These are phyloP conservation scores for Fusarium marasasianum DNA, from an alignment of 2,329 filamentous ascomycete genomes.

Conservation along the genomic window DNA sequence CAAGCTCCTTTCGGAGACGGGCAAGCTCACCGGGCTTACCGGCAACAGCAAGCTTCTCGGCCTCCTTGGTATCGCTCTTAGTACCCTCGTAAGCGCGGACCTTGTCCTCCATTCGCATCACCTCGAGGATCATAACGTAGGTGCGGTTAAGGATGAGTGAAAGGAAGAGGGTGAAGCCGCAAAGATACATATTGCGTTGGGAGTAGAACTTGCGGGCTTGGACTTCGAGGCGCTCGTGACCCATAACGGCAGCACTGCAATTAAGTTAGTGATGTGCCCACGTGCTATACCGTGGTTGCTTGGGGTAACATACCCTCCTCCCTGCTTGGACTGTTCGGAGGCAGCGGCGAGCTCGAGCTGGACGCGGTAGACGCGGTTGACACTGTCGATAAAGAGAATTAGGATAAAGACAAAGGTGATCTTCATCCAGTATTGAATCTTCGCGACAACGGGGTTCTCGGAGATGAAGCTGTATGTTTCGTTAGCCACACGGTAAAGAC, in stretches of 20 bases:
- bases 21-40: constrained; percentile 81
- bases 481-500: constrained; percentile 4
- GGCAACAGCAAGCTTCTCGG: constrained; percentile 75
- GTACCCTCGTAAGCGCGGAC: constrained; percentile 79
- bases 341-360: constrained; percentile 85
- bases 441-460: constrained; percentile 83
- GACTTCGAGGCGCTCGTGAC: constrained; percentile 95
- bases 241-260: constrained; percentile 73
- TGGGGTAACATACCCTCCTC: constrained; percentile 57
- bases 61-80: constrained; percentile 68
- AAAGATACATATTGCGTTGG: constrained; percentile 99
- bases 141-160: constrained; percentile 99
- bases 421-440: constrained; percentile 97
- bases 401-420: constrained; percentile 99
- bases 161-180: constrained; percentile 98
- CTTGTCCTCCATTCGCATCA: constrained; percentile 90
- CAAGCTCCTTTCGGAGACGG: constrained; percentile 74
- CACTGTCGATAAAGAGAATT: constrained; percentile 97
- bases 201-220: constrained; percentile 99
- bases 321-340: constrained; percentile 62
- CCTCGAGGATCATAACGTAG: constrained; percentile 95
- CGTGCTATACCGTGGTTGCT: background rate
- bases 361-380: constrained; percentile 94
- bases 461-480: constrained; percentile 80
- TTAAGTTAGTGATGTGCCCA: constrained; percentile 32